Evolutionary conservation across 495 filamentous ascomycete species (phyloP).

Genomic region (Cetradonia linearis): DNA sequence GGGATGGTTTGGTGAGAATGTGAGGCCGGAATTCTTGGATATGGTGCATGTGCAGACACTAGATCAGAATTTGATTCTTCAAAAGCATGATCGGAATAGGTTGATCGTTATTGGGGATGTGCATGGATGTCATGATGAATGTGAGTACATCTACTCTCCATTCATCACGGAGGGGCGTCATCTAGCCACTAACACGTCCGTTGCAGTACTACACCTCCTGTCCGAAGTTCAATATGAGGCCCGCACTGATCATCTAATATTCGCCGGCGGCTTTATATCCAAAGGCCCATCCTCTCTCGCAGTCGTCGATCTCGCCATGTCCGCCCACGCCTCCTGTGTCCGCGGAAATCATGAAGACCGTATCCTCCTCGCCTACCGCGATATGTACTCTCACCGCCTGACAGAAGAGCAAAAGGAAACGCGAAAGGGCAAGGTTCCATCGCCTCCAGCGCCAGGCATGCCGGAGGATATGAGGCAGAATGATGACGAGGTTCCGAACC

Average conservation of each 20-base stretch:
- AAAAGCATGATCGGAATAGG: constrained; percentile 29
- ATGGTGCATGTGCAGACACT: constrained; percentile 39
- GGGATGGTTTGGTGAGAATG: constrained; percentile 42
- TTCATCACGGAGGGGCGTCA: neutral
- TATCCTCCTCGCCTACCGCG: constrained; percentile 47
- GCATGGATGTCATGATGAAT: constrained; percentile 66
- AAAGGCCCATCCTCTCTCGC: constrained; percentile 79
- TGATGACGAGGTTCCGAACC: constrained; percentile 17
- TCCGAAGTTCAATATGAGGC: constrained; percentile 53
- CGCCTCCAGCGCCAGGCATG: constrained; percentile 21
- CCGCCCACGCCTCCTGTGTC: constrained; percentile 62
- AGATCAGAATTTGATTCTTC: constrained; percentile 33
- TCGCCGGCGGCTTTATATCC: constrained; percentile 75
- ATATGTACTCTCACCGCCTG: constrained; percentile 30
- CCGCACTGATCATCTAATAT: constrained; percentile 61
- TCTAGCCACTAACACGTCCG: constrained; percentile 11
- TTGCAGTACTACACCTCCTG: constrained; percentile 53
- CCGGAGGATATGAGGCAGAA: constrained; percentile 19
- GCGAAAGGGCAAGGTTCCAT: neutral
- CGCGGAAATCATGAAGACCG: constrained; percentile 92
- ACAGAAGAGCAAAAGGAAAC: constrained; percentile 18
- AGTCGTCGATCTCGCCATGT: constrained; percentile 63
- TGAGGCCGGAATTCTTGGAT: constrained; percentile 38
- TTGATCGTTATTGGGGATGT: constrained; percentile 82
- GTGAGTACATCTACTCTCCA: constrained; percentile 31